Conservation (phyloP, 2,329 filamentous ascomycete species). For the Aureobasidium subglaciale region DNA sequence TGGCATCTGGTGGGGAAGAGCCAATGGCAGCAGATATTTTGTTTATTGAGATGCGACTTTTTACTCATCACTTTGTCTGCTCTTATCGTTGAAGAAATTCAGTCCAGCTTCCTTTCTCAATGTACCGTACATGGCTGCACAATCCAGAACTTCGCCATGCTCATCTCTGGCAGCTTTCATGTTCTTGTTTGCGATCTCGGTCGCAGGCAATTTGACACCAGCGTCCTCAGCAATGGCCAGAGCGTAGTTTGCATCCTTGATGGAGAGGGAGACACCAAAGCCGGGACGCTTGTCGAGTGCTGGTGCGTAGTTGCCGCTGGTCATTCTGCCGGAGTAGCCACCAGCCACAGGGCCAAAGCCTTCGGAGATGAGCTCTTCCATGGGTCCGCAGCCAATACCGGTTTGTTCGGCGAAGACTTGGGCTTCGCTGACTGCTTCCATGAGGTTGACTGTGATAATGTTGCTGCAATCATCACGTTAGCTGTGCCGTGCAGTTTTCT, state of each 20-base stretch:
- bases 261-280: slow-evolving; percentile 16
- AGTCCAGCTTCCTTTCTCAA: slow-evolving; percentile 10
- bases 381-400: slow-evolving; percentile 34
- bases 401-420: slow-evolving; percentile 42
- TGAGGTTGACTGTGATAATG: slow-evolving; percentile 37
- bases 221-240: slow-evolving; percentile 11
- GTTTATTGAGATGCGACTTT: too few species aligned
- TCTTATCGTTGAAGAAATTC: slow-evolving; percentile 14
- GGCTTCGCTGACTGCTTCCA: slow-evolving; percentile 40
- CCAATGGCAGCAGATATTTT: too few species aligned
- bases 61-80: slow-evolving; percentile 13
- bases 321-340: slow-evolving; percentile 38
- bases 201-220: slow-evolving; percentile 16
- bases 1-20: too few species aligned
- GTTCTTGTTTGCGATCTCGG: slow-evolving; percentile 13
- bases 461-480: slow-evolving; percentile 25
- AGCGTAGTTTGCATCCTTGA: slow-evolving; percentile 18
- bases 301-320: slow-evolving; percentile 37
- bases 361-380: slow-evolving; percentile 38
- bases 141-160: slow-evolving; percentile 11
- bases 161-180: slow-evolving; percentile 16
- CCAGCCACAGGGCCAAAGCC: slow-evolving; percentile 38
- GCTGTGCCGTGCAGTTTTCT: neutral
- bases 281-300: slow-evolving; percentile 22
- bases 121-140: slow-evolving; percentile 11